phyloP scores from a whole-genome alignment of 805 yeast genomes.

The Candida manassasensis region DNA sequence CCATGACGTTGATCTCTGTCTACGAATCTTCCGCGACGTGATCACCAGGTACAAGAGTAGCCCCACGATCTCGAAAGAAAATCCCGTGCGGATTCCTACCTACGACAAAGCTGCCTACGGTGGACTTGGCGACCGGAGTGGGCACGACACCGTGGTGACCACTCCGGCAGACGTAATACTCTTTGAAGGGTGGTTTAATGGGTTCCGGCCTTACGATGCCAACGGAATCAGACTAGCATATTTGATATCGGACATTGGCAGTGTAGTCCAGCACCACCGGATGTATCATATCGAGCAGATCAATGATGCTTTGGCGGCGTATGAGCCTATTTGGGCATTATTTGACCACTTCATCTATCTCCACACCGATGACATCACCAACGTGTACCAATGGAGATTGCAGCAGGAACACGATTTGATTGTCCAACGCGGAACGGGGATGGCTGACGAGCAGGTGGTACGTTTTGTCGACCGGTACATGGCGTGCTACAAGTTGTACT shows the following conservation, averaged over 20 bases:
- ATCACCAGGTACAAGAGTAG: slow-evolving; percentile 13
- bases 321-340: slow-evolving; percentile 53
- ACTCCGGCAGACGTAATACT: slow-evolving; percentile 58
- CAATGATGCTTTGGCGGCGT: slow-evolving; percentile 48
- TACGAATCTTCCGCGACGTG: slow-evolving; percentile 28
- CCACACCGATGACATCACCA: slow-evolving; percentile 52
- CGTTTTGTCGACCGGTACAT: slow-evolving; percentile 76
- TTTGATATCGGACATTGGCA: slow-evolving; percentile 14
- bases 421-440: slow-evolving; percentile 57
- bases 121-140: slow-evolving; percentile 78
- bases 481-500: slow-evolving; percentile 79
- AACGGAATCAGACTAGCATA: slow-evolving; percentile 18
- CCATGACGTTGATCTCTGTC: slow-evolving; percentile 61
- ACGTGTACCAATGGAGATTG: slow-evolving; percentile 74
- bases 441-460: slow-evolving; percentile 69
- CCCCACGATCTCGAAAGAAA: neutral
- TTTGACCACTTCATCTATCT: slow-evolving; percentile 60
- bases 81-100: slow-evolving; percentile 42
- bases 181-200: slow-evolving; percentile 94
- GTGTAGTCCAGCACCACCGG: slow-evolving; percentile 18
- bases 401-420: slow-evolving; percentile 70
- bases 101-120: slow-evolving; percentile 71
- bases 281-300: slow-evolving; percentile 34
- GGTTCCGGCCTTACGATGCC: slow-evolving; percentile 43
- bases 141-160: slow-evolving; percentile 15